Conservation (phyloP, 106 monocot genomes). For the Ottelia alismoides region DNA sequence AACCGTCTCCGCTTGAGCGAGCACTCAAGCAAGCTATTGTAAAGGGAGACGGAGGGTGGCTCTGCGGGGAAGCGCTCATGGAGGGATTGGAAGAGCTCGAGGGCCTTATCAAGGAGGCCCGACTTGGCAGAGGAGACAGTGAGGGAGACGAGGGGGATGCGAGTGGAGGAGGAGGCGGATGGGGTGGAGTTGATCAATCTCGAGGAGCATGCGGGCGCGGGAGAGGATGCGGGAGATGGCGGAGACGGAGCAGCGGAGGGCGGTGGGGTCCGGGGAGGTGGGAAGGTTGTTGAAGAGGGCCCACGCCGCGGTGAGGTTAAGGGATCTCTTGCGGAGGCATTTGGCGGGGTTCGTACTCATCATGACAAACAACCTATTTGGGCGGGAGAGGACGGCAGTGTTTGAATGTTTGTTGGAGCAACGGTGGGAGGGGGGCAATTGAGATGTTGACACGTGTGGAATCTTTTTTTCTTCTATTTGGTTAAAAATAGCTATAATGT, state of each 20-base stretch:
- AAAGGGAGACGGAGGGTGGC: slow-evolving; percentile 30
- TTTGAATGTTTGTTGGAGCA: too few relatives aligned
- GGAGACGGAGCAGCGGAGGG: slow-evolving; percentile 13
- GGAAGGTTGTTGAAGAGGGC: slow-evolving; percentile 26
- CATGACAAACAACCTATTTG: too few relatives aligned
- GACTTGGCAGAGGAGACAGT: slow-evolving; percentile 12
- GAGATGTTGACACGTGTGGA: too few relatives aligned
- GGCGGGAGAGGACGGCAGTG: too few relatives aligned
- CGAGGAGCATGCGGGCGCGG: slow-evolving; percentile 18
- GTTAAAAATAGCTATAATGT: too few relatives aligned
- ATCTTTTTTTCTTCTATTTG: too few relatives aligned
- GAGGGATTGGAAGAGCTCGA: slow-evolving; percentile 39
- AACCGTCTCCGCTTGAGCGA: slow-evolving; percentile 18
- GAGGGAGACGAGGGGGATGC: slow-evolving; percentile 14
- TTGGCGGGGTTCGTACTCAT: too few relatives aligned
- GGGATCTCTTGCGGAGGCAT: slow-evolving; percentile 22
- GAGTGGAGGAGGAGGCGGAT: slow-evolving; percentile 24
- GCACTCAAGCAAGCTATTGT: slow-evolving; percentile 40
- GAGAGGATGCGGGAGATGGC: slow-evolving; percentile 27
- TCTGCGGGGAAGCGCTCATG: slow-evolving; percentile 22
- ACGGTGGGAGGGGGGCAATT: too few relatives aligned
- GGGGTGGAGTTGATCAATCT: slow-evolving; percentile 31
- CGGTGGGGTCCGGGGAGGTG: slow-evolving; percentile 4
- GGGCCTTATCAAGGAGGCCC: slow-evolving; percentile 24
- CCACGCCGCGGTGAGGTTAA: slow-evolving; percentile 35